Conservation (phyloP, 345 rosid species). For the Bruguiera parviflora region DNA sequence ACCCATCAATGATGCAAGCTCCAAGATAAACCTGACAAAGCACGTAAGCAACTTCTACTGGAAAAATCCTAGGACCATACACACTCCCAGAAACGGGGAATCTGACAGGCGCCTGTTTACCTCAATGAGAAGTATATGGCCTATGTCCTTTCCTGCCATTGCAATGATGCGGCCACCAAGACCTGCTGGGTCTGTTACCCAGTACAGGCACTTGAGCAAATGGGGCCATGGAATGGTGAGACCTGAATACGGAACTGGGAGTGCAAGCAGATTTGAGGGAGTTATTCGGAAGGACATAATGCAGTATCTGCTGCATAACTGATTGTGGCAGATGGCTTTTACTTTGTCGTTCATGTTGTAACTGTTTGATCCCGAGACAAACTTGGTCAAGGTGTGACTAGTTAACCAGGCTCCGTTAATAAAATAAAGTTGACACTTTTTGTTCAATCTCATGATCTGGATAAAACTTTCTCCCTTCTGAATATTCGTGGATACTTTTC, state of each 20-base stretch:
- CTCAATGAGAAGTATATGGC: slow-evolving; percentile 39
- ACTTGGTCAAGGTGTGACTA: background rate
- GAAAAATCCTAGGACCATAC: slow-evolving; percentile 38
- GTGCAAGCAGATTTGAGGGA: slow-evolving; percentile 34
- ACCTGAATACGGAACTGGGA: slow-evolving; percentile 18
- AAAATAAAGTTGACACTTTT: background rate
- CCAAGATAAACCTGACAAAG: slow-evolving; percentile 39
- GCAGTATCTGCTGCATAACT: slow-evolving; percentile 56
- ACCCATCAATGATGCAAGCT: slow-evolving; percentile 20
- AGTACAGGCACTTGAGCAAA: slow-evolving; percentile 48
- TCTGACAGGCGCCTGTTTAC: slow-evolving; percentile 53
- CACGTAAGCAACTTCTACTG: slow-evolving; percentile 29
- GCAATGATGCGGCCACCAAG: slow-evolving; percentile 55
- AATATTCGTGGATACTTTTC: background rate
- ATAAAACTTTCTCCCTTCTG: background rate
- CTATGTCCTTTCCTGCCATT: slow-evolving; percentile 54
- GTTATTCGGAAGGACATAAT: slow-evolving; percentile 67
- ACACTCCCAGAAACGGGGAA: slow-evolving; percentile 40
- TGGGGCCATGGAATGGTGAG: slow-evolving; percentile 21
- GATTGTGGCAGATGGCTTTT: slow-evolving; percentile 10
- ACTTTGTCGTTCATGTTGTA: background rate
- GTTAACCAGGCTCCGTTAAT: background rate
- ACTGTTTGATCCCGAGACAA: background rate
- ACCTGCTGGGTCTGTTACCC: slow-evolving; percentile 49
- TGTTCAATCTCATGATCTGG: background rate